Evolutionary conservation across 108 stramenopile genomes (phyloP), one percentile per base, ranked within the genome.

Genomic region (Stephanodiscus triporus): DNA sequence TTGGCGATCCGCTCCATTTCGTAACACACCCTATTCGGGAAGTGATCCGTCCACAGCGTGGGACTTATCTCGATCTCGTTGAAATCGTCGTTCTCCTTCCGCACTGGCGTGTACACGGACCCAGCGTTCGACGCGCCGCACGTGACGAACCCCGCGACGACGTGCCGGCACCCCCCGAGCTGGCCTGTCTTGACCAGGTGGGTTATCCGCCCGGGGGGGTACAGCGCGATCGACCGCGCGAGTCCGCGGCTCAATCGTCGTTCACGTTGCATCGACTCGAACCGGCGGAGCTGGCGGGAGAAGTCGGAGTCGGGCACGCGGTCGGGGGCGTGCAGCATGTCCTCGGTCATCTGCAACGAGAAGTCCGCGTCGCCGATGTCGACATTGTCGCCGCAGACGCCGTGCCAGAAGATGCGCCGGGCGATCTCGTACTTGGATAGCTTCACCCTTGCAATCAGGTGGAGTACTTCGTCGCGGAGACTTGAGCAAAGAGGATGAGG

Each of bases 1-100:
- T 76, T 57, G 9, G 87, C 86, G 38, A 90, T 68, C 26, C 63
- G 81, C 51, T 87, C 84, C 30, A 95, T 68, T 57, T 85, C 87
- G 59, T 80, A 57, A 58, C 80, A 81, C 47, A 96, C 84, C 9
- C 93, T 85, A 76, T 93, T 89, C 24, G 93, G 89, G 59, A 97
- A 95, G 61, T 97, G 96, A 71, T 97, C 96, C 2, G 91, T 90
- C 50, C 87, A 94, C 84, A 97, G 88, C 26, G 91, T 92, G 34
- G 94, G 88, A 60, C 84, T 87, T 16, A 97, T 89, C 26, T 89
- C 87, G 53, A 97, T 92, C 68, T 94, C 91, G 70, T 91, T 88
- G 55, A 97, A 88, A 61, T 91, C 94, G 57, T 92, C 91, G 65
- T 92, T 93, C 20, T 87, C 73, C 58, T 88, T 87, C 64, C 85